Evolutionary conservation across 306 rosid genomes (phyloP).

Genomic region (Vigna trinervia): DNA sequence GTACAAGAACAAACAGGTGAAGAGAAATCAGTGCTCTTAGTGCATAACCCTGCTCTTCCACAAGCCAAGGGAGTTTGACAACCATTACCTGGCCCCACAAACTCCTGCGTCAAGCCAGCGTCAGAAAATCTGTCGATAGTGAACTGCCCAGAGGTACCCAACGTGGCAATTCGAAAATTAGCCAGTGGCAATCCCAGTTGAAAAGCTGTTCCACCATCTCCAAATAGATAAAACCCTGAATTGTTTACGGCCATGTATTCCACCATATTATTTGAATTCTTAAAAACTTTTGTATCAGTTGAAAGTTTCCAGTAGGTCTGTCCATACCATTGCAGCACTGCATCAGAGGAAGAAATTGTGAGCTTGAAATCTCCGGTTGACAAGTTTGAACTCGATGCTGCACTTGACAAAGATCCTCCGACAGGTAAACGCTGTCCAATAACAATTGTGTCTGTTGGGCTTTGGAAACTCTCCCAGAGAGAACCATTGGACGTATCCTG

Average conservation of each 20-base stretch:
- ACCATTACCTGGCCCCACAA: slow-evolving; percentile 61
- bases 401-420: slow-evolving; percentile 60
- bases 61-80: slow-evolving; percentile 76
- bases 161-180: slow-evolving; percentile 62
- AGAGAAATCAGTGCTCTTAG: slow-evolving; percentile 46
- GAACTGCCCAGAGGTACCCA: slow-evolving; percentile 67
- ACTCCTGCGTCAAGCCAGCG: slow-evolving; percentile 58
- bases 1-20: slow-evolving; percentile 78
- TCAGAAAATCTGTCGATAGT: slow-evolving; percentile 64
- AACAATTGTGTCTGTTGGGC: slow-evolving; percentile 91
- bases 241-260: slow-evolving; percentile 66
- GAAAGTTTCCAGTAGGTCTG: slow-evolving; percentile 89
- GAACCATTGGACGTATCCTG: slow-evolving; percentile 68
- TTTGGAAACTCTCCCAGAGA: slow-evolving; percentile 88
- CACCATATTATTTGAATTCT: slow-evolving; percentile 50
- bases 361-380: slow-evolving; percentile 68
- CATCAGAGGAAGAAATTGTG: slow-evolving; percentile 61
- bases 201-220: slow-evolving; percentile 60
- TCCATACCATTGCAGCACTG: slow-evolving; percentile 70
- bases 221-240: slow-evolving; percentile 71
- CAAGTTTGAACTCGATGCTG: slow-evolving; percentile 55
- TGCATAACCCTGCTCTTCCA: slow-evolving; percentile 73
- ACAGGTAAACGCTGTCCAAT: slow-evolving; percentile 68
- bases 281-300: slow-evolving; percentile 52
- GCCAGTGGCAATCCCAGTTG: slow-evolving; percentile 56